Evolutionary conservation across 2,329 filamentous ascomycete species (phyloP).

Genomic region (Aspergillus puulaauensis): DNA sequence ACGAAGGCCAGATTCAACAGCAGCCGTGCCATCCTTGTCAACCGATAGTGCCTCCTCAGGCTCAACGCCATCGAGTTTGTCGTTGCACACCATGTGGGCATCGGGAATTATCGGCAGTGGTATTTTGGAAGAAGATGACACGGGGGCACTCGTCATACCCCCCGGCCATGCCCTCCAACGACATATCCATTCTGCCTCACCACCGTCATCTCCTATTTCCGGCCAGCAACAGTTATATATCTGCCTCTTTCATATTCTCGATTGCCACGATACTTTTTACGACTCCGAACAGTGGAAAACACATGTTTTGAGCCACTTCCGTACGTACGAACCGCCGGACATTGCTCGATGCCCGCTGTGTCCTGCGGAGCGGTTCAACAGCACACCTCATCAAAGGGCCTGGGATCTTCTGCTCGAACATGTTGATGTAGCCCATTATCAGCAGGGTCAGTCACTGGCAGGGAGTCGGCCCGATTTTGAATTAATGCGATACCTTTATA

Average conservation of each 20-base stretch:
- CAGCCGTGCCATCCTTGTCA: conserved; percentile 32
- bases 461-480: conserved; percentile 43
- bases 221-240: conserved; percentile 23
- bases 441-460: conserved; percentile 41
- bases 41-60: conserved; percentile 24
- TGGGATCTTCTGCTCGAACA: conserved; percentile 47
- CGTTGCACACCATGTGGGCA: conserved; percentile 29
- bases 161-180: conserved; percentile 11
- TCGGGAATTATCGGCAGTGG: conserved; percentile 22
- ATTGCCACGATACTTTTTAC: conserved; percentile 42
- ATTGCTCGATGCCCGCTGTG: conserved; percentile 47
- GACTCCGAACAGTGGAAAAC: conserved; percentile 41
- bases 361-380: conserved; percentile 23
- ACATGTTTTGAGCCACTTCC: conserved; percentile 48
- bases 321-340: conserved; percentile 38
- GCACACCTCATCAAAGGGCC: conserved; percentile 28
- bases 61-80: conserved; percentile 30
- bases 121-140: conserved; percentile 29
- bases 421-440: conserved; percentile 41
- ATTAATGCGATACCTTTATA: conserved; percentile 47
- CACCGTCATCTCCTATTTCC: conserved; percentile 5
- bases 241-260: conserved; percentile 48
- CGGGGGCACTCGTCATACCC: conserved; percentile 30
- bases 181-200: conserved; percentile 3
- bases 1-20: conserved; percentile 17